Evolutionary conservation across 176 grass and related monocot genomes (phyloP).

Genomic region (Oryza glaberrima): DNA sequence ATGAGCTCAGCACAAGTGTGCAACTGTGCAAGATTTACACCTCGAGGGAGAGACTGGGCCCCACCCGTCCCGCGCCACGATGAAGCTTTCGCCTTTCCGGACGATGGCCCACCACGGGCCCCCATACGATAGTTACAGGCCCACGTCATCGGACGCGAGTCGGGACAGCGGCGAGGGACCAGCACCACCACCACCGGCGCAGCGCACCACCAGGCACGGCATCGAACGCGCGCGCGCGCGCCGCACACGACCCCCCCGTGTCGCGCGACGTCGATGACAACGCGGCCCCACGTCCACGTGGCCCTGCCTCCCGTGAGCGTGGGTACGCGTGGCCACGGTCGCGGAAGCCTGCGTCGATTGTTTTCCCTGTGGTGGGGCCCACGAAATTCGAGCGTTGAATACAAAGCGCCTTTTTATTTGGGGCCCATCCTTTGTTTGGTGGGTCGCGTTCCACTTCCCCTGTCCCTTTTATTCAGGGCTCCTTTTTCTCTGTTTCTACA

Average conservation of each 20-base stretch:
- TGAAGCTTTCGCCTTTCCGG: neutral
- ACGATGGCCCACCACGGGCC: too few relatives aligned
- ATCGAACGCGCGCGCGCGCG: neutral
- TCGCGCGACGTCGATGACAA: neutral
- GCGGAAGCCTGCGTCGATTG: neutral
- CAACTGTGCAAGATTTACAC: too few relatives aligned
- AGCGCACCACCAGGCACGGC: neutral
- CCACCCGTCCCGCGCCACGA: neutral
- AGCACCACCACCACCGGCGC: neutral
- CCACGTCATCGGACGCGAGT: neutral
- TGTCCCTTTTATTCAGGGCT: neutral
- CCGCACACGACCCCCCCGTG: neutral
- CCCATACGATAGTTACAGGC: neutral
- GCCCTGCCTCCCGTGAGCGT: neutral
- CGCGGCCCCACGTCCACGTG: neutral
- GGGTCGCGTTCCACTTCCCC: neutral
- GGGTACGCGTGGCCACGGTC: neutral
- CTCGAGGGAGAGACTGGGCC: too few relatives aligned
- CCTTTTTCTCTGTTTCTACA: neutral
- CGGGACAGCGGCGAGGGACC: neutral
- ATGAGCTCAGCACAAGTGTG: too few relatives aligned
- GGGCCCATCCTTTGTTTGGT: neutral
- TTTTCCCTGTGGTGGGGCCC: neutral
- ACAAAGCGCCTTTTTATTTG: neutral
- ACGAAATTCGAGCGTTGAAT: neutral